Base-by-base conservation (phyloP, 371 early-diverging fungal genomes). In the Rhizopus sp. region DNA sequence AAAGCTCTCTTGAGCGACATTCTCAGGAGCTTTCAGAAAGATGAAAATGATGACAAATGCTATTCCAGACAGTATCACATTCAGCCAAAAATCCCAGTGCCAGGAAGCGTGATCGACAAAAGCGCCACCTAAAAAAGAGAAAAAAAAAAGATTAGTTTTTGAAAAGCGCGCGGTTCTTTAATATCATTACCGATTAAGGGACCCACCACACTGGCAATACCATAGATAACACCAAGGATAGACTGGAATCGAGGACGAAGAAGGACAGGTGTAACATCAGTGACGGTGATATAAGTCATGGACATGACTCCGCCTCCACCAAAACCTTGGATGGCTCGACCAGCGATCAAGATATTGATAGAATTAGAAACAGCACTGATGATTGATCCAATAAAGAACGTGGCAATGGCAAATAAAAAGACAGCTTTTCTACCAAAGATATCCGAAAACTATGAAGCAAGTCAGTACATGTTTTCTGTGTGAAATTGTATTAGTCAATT, bases 11-110 rank as follows among this genome's bases (percentile, higher is more conserved):
- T 70, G 49, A 12, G 69, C 61, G 37, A 70, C 54, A 0, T 82
- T 71, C 3, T 80, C 75, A 15, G 69, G 60, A 44, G 73, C 67
- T 8, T 85, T 59, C 5, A 78, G 75, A 30, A 88, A 67, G 45
- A 83, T 76, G 8, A 83, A 33, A 1, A 86, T 53, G 16, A 87
- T 45, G 3, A 75, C 35, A 35, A 86, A 60, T 0, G 87, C 63
- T 29, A 88, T 57, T 4, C 68, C 82, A 13, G 86, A 78, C n/a
- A 93, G 40, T n/a, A 90, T 91, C 15, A 91, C 67, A 66, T 91
- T 92, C 56, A 92, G 73, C 80, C 77, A 83, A 56, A 88, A 89
- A 34, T 83, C 85, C 88, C 87, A 90, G 9, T 88, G 82, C 91
- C 90, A 91, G 1, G 69, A 71, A 37, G 82, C 73, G 38, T 81